Base-by-base conservation (phyloP, 164 flowering plant species). In the Cinnamomum micranthum region DNA sequence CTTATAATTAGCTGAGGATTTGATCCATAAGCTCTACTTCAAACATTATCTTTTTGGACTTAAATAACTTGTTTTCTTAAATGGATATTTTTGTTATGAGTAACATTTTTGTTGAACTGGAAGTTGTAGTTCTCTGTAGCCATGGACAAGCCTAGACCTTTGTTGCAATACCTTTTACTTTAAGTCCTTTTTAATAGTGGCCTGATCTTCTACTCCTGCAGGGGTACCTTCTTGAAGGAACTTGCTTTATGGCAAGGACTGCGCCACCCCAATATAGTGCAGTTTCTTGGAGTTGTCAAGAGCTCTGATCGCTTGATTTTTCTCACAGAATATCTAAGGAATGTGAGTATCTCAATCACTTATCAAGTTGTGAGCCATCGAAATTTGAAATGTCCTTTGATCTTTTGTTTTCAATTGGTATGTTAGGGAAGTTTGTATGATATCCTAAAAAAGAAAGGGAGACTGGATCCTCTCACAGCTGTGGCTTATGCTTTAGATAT, bases 211-310 rank as follows among this genome's bases (percentile, higher is more conserved):
- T 76, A 13, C 23, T 65, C 24, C 23, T 62, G 66, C 80, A 89
- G 90, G 84, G 71, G 28, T 74, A 35, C 82, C 62, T 87, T 87
- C 75, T 69, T 84, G 82, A 89, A 80, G 79, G 89, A 89, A 75
- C 80, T 89, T 51, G 87, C 76, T 1, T 69, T 88, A 75, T 88
- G 92, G 92, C 84, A 85, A 74, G 84, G 79, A 80, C 76, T 89
- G 79, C 89, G 89, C 41, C 92, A 87, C 76, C 92, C 92, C 20
- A 89, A 89, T 73, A 89, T 89, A 59, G 90, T 87, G 71, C 92
- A 87, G 77, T 89, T 89, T 77, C 90, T 89, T 50, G 90, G 92
- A 55, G 90, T 85, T 77, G 67, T 89, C 7, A 87, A 82, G 79
- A 73, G 83, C 51, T 68, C 88, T 11, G 85, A 85, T 23, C 89